phyloP scores from a whole-genome alignment of 495 filamentous ascomycete species.

The Hypoxylon fragiforme region DNA sequence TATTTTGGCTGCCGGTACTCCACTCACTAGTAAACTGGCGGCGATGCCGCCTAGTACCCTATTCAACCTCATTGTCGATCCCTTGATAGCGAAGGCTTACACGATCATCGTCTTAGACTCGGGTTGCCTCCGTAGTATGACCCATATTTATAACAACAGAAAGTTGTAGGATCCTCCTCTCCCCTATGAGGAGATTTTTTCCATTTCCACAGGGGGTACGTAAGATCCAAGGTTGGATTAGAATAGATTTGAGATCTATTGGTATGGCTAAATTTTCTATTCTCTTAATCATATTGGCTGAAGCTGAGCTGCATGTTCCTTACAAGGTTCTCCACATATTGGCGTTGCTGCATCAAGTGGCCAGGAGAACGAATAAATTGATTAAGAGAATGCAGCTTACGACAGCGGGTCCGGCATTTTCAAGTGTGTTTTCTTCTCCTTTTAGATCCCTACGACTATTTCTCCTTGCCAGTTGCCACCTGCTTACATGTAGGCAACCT shows the following conservation, averaged over 20 bases:
- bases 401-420: constrained; percentile 22
- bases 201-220: background rate
- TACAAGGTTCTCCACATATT: constrained; percentile 35
- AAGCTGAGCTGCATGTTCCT: constrained; percentile 25
- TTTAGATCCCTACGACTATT: background rate
- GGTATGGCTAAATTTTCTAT: constrained; percentile 29
- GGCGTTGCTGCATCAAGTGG: constrained; percentile 17
- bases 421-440: background rate
- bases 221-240: constrained; percentile 21
- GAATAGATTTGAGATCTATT: constrained; percentile 18
- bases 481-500: background rate
- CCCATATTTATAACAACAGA: constrained; percentile 12
- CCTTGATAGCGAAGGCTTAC: constrained; percentile 18
- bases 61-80: constrained; percentile 31
- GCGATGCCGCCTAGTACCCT: constrained; percentile 27
- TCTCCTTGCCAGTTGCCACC: background rate
- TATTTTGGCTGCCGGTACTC: constrained; percentile 23
- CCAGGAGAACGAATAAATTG: constrained; percentile 23
- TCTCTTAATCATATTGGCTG: constrained; percentile 27
- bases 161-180: constrained; percentile 5
- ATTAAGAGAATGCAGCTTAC: constrained; percentile 5
- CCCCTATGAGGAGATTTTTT: constrained; percentile 5
- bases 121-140: constrained; percentile 9
- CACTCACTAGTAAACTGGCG: constrained; percentile 33
- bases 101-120: constrained; percentile 16